Evolutionary conservation across 495 filamentous ascomycete genomes (phyloP), one percentile per base, ranked within the genome.

Genomic region (Tuber indicum): DNA sequence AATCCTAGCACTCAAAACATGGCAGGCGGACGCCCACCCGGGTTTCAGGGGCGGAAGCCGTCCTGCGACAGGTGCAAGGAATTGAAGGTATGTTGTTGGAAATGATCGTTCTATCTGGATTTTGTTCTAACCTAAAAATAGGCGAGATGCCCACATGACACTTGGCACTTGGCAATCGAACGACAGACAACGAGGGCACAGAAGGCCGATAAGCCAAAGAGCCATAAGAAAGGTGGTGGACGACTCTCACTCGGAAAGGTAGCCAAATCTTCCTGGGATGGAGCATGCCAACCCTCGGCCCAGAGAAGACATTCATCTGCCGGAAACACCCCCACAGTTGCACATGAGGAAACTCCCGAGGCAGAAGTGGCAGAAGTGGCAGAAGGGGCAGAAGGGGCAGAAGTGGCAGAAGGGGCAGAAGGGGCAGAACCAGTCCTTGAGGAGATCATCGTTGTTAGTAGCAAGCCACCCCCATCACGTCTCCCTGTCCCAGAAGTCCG

Each of bases 121-220:
- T 70, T 80, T 44, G 49, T 41, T 42, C 78, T 83, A 43, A 83
- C 52, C 44, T 36, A 19, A 75, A 66, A 66, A 70, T 72, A 83
- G 81, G 82, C 81, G 3, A 83, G 82, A 74, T 83, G 81, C 26
- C 78, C 80, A 16, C 81, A 83, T 70, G 81, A 83, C 58, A 83
- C 81, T 8, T 83, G 81, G 81, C 76, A 82, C 62, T 81, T 82
- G 23, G 81, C 77, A 7, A 79, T 82, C 42, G 71, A 75, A 14
- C 79, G 74, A 23, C 75, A 75, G n/a, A 71, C 72, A 17, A 74
- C 49, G 32, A 75, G 41, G 21, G 52, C n/a, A 23, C 45, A 14
- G 44, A 77, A 72, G 71, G 75, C 19, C 72, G 75, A 36, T 32
- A 77, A 66, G 49, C 44, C 26, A 74, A 77, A 47, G 46, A 75